phyloP scores from a whole-genome alignment of 73 alveolate species.

The Breviolum minutum region DNA sequence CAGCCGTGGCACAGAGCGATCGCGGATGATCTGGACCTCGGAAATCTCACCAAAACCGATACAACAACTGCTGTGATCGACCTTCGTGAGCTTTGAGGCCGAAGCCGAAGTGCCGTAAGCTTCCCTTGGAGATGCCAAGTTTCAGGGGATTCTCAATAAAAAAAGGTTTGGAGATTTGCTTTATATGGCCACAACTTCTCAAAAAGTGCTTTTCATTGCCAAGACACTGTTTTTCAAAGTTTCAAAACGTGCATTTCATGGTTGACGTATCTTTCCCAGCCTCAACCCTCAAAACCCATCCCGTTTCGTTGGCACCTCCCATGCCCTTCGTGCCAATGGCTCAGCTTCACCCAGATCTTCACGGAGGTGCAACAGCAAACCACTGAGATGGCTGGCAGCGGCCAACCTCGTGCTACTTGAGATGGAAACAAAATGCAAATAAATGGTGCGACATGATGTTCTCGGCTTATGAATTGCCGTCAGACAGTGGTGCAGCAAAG shows the following conservation, averaged over 20 bases:
- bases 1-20: constrained; percentile 77
- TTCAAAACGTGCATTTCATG: background rate
- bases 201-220: background rate
- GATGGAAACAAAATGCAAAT: no score
- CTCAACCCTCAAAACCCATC: no score
- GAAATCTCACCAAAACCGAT: no score
- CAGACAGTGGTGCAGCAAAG: no score
- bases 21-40: constrained; percentile 88
- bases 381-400: constrained; percentile 66
- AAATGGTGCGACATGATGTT: no score
- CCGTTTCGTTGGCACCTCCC: constrained; percentile 44
- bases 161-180: background rate
- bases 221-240: background rate
- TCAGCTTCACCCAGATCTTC: constrained; percentile 91
- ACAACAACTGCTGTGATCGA: background rate
- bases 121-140: constrained; percentile 16
- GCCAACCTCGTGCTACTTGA: constrained; percentile 21
- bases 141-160: background rate
- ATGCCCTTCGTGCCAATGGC: constrained; percentile 90
- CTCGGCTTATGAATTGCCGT: no score
- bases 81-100: background rate
- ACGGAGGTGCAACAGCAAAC: constrained; percentile 54
- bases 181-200: background rate
- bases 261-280: background rate
- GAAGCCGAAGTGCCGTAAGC: constrained; percentile 60